Evolutionary conservation across 2,329 filamentous ascomycete genomes (phyloP).

Genomic region (Trichoderma koningii): DNA sequence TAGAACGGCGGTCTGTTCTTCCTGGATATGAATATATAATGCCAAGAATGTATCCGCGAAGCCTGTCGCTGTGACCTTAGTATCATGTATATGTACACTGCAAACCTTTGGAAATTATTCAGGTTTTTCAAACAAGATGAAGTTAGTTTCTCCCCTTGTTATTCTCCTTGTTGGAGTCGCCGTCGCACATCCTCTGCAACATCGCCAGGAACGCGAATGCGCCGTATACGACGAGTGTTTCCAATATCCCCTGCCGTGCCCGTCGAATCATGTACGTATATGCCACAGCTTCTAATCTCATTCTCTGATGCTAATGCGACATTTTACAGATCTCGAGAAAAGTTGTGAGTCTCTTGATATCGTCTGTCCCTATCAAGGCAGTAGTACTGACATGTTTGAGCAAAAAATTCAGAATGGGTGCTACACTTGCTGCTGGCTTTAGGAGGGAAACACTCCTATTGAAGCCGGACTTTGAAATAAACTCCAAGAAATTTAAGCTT

Average conservation of each 20-base stretch:
- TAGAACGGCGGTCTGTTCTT: too few species aligned
- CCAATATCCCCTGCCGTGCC: slow-evolving; percentile 1
- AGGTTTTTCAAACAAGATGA: background rate
- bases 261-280: slow-evolving; percentile 9
- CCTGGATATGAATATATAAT: too few species aligned
- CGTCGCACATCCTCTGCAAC: background rate
- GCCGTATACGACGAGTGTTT: slow-evolving; percentile 6
- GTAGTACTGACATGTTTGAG: background rate
- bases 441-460: background rate
- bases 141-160: background rate
- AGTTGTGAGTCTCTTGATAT: background rate
- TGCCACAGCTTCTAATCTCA: background rate
- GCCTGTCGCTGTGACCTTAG: too few species aligned
- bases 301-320: background rate
- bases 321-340: background rate
- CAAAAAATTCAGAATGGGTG: background rate
- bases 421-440: slow-evolving; percentile 15
- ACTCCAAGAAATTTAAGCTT: background rate
- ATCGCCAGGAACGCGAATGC: background rate
- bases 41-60: too few species aligned
- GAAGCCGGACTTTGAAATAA: background rate
- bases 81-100: background rate
- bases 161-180: background rate
- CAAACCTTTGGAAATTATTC: background rate
- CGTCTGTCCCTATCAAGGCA: background rate